Base-by-base conservation (phyloP, 2,329 filamentous ascomycete species). In the Beauveria medogensis region DNA sequence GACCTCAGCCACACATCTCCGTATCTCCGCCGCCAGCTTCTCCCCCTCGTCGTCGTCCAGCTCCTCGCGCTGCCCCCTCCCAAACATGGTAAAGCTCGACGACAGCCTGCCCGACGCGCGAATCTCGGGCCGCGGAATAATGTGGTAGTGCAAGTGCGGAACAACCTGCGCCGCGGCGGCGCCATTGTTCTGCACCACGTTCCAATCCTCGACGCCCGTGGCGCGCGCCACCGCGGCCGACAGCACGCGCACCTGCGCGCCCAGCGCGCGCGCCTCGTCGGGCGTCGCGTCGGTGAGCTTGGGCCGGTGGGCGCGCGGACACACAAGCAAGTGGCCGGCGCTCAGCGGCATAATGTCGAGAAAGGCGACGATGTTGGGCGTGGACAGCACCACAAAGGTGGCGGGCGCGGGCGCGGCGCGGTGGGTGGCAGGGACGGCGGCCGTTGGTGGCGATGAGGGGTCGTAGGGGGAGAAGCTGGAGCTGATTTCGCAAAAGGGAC, bases 151-250 rank as follows among this genome's bases (percentile, higher is more conserved):
- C 54, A 95, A 88, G 73, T 97, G 93, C 24, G 89, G 89, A 2
- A 97, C 92, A 18, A 96, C 91, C 76, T 97, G 93, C 2, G 92
- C 92, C 2, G 93, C 93, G 37, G 91, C 85, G 3, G 87, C 87
- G 18, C 93, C 91, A 68, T 97, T 97, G 72, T 97, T 97, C 77
- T 97, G 93, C 60, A 97, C 91, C 34, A 97, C 86, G 73, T 99
- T 99, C 89, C 93, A 97, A 75, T 97, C 92, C 55, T 80, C 80
- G 1, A 91, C 83, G 10, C 87, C 88, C 2, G 87, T 90, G 0
- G 86, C 84, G 56, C 79, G 80, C 37, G 85, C 82, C 43, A 96
- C 80, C 0, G 90, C 89, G 22, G 83, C 78, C 20, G 89, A 90
- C 2, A 97, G 77, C 3, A 93, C 73, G 40, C 90, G 86, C 30